Conservation (phyloP, 441 rosid species). For the Mallotus repandus region DNA sequence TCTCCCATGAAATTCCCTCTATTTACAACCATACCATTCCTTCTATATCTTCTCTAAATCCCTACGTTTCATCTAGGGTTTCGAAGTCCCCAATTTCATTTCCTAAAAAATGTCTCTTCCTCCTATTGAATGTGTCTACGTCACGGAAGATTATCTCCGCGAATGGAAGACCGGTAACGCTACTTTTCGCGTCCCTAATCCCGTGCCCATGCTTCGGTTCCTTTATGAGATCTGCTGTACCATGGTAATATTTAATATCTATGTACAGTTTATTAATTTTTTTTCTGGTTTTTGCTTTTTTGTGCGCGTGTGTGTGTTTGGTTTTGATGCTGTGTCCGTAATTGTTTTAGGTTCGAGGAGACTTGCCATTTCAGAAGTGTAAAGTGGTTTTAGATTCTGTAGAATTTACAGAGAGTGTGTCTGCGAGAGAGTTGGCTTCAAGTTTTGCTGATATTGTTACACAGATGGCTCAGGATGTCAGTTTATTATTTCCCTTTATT, state of each 20-base stretch:
- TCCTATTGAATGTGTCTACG: conserved; percentile 57
- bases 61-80: not conserved
- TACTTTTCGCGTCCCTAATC: conserved; percentile 47
- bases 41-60: not conserved
- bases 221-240: conserved; percentile 87
- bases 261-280: not conserved
- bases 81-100: not conserved
- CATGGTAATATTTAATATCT: conserved; percentile 44
- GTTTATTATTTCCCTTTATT: conserved; percentile 20
- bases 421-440: conserved; percentile 61
- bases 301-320: not conserved
- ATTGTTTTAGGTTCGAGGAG: conserved; percentile 76
- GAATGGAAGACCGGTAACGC: conserved; percentile 79
- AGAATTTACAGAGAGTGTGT: conserved; percentile 53
- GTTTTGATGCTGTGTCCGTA: conserved; percentile 3
- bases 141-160: conserved; percentile 72
- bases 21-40: conserved; percentile 8
- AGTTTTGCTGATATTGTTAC: conserved; percentile 78
- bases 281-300: not conserved
- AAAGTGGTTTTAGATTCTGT: conserved; percentile 68
- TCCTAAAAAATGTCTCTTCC: conserved; percentile 20
- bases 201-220: conserved; percentile 85
- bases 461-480: conserved; percentile 94
- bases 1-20: conserved; percentile 18
- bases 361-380: conserved; percentile 85